These are phyloP conservation scores for Zopfia rhizophila DNA, from an alignment of 2,329 filamentous ascomycete species.

Conservation along the genomic window DNA sequence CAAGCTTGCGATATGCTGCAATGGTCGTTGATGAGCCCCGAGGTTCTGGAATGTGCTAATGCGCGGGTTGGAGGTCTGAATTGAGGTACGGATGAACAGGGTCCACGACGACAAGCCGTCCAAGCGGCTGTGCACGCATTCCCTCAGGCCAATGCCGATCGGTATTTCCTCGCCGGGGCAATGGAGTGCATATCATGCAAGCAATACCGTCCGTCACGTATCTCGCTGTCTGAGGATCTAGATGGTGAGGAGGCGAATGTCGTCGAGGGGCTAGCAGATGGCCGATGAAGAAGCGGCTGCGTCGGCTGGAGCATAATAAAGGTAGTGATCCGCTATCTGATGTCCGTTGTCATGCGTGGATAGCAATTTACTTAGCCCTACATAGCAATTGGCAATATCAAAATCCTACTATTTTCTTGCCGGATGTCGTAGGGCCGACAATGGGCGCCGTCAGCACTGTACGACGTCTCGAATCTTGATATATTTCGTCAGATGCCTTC, in stretches of 20 bases:
- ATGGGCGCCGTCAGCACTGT: not conserved
- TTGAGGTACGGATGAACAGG: constrained; percentile 30
- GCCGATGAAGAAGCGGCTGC: too few relatives aligned
- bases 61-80: constrained; percentile 10
- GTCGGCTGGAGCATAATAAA: constrained; percentile 5
- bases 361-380: not conserved
- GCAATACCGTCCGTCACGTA: constrained; percentile 4
- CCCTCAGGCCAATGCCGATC: constrained; percentile 9
- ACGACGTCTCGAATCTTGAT: constrained; percentile 3
- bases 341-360: not conserved
- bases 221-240: too few relatives aligned
- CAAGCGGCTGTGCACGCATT: constrained; percentile 20
- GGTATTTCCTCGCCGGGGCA: constrained; percentile 7
- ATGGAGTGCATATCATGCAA: constrained; percentile 13
- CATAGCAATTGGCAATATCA: too few relatives aligned
- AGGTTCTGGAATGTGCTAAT: constrained; percentile 11
- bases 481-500: constrained; percentile 29
- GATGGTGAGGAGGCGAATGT: too few relatives aligned
- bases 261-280: too few relatives aligned
- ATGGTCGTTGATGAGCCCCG: too few relatives aligned
- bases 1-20: too few relatives aligned
- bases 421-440: too few relatives aligned
- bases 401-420: too few relatives aligned
- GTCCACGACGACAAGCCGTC: constrained; percentile 6
- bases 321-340: not conserved